phyloP scores from a whole-genome alignment of 768 basidiomycete genomes.

The Auriscalpium orientale region DNA sequence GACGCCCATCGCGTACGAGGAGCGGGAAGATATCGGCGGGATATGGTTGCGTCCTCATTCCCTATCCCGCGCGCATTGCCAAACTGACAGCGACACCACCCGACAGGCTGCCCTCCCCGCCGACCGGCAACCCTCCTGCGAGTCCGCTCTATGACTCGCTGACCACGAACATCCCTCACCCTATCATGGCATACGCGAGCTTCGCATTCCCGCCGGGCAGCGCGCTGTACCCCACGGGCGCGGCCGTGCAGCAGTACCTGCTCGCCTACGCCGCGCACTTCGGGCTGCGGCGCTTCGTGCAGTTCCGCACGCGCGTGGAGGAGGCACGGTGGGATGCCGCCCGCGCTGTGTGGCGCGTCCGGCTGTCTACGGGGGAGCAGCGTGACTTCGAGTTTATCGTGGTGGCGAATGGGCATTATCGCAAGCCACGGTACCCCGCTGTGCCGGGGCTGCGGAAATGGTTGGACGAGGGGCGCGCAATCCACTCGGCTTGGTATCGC shows the following conservation, averaged over 20 bases:
- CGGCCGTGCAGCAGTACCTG: slow-evolving; percentile 61
- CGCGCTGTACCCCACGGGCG: slow-evolving; percentile 57
- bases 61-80: background rate
- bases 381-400: slow-evolving; percentile 55
- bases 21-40: slow-evolving; percentile 61
- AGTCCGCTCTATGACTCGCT: slow-evolving; percentile 75
- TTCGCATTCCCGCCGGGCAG: slow-evolving; percentile 67
- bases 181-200: slow-evolving; percentile 61
- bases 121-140: slow-evolving; percentile 43
- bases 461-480: slow-evolving; percentile 43
- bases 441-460: slow-evolving; percentile 55
- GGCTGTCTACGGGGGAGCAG: slow-evolving; percentile 28
- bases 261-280: slow-evolving; percentile 58
- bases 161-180: slow-evolving; percentile 78
- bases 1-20: slow-evolving; percentile 57
- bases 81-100: background rate
- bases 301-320: slow-evolving; percentile 50
- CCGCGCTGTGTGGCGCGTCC: slow-evolving; percentile 40
- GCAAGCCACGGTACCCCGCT: slow-evolving; percentile 52
- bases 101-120: slow-evolving; percentile 47
- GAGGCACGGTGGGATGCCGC: slow-evolving; percentile 32
- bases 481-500: slow-evolving; percentile 66
- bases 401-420: slow-evolving; percentile 73
- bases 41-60: slow-evolving; percentile 56
- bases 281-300: slow-evolving; percentile 52